Conservation (phyloP, 345 rosid species). For the Gossypium ekmanianum region DNA sequence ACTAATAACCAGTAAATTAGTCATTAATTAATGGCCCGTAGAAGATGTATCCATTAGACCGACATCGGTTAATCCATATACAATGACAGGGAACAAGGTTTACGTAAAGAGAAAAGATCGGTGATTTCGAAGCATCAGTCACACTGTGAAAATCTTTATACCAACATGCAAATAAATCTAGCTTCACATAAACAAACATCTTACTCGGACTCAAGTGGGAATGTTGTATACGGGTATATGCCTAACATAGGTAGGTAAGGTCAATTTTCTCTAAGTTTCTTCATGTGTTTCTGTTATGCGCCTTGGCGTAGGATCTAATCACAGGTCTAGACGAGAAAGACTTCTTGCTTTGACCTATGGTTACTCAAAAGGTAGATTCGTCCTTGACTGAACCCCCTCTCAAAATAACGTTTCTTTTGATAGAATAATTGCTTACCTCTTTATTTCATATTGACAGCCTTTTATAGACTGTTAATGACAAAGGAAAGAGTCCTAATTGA, state of each 20-base stretch:
- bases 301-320: too few relatives aligned
- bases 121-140: neutral
- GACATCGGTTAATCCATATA: neutral
- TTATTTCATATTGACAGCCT: too few relatives aligned
- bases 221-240: neutral
- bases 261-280: neutral
- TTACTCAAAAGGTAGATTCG: too few relatives aligned
- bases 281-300: neutral
- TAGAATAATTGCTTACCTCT: too few relatives aligned
- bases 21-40: neutral
- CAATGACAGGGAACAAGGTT: neutral
- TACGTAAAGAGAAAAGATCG: neutral
- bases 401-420: too few relatives aligned
- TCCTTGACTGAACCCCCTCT: too few relatives aligned
- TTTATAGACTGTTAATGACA: too few relatives aligned
- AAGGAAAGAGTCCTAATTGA: too few relatives aligned
- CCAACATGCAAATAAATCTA: conserved; percentile 1
- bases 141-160: neutral
- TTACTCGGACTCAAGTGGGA: neutral
- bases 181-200: neutral
- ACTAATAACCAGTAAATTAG: neutral
- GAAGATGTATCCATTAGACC: neutral
- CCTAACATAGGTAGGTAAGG: neutral
- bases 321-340: too few relatives aligned
- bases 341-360: too few relatives aligned